Evolutionary conservation across 2,329 filamentous ascomycete genomes (phyloP).

Genomic region (Botrytis sinoallii): DNA sequence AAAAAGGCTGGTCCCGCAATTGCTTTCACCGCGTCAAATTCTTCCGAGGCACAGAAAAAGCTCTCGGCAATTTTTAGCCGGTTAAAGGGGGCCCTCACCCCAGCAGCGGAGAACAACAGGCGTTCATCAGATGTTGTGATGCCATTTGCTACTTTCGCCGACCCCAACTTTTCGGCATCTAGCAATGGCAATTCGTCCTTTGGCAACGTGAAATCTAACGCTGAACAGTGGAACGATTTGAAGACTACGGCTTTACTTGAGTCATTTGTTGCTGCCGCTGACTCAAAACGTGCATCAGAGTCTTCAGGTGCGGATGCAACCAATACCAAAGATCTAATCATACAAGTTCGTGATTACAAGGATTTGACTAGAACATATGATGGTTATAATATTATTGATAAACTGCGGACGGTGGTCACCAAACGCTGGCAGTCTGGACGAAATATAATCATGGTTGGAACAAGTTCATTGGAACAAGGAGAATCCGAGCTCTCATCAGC

Average conservation of each 20-base stretch:
- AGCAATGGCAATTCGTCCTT: conserved; percentile 4
- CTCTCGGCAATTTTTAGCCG: conserved; percentile 12
- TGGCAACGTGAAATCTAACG: conserved; percentile 21
- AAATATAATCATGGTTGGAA: conserved; percentile 76
- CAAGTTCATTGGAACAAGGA: conserved; percentile 57
- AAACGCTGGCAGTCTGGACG: conserved; percentile 68
- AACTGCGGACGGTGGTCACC: conserved; percentile 69
- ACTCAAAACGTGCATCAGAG: conserved; percentile 38
- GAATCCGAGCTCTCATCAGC: conserved; percentile 41
- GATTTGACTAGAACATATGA: conserved; percentile 69
- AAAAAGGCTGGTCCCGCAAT: conserved; percentile 5
- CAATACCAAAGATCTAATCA: conserved; percentile 45
- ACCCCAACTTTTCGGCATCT: conserved; percentile 19
- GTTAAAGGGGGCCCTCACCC: neutral
- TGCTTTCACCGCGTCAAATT: conserved; percentile 10
- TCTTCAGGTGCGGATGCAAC: conserved; percentile 28
- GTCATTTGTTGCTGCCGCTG: conserved; percentile 51
- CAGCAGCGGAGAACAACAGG: neutral
- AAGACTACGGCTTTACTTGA: conserved; percentile 59
- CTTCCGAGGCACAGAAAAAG: conserved; percentile 7
- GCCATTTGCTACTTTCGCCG: conserved; percentile 10
- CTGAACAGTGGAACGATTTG: conserved; percentile 57
- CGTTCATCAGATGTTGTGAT: conserved; percentile 13
- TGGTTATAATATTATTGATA: conserved; percentile 65
- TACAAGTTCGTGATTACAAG: conserved; percentile 78